Conservation (phyloP, 257 asterid genomes). For the Capsicum pubescens region DNA sequence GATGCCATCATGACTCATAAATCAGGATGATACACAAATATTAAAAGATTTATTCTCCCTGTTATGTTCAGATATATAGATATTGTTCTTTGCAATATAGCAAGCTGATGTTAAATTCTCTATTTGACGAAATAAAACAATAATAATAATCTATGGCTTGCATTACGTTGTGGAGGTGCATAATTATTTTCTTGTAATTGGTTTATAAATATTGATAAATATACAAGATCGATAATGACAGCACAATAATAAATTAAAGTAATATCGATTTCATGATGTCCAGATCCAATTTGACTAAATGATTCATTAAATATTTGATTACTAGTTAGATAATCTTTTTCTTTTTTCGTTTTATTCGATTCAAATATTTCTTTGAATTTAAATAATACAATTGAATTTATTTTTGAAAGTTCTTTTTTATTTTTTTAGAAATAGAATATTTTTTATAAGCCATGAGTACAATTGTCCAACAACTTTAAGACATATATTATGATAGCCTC, state of each 20-base stretch:
- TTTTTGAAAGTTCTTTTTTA: too few species aligned
- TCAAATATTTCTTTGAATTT: too few species aligned
- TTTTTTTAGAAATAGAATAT: too few species aligned
- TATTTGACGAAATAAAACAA: background rate
- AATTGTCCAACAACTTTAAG: too few species aligned
- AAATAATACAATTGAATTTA: too few species aligned
- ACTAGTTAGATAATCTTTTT: too few species aligned
- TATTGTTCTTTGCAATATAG: background rate
- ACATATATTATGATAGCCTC: too few species aligned
- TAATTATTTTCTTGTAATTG: background rate
- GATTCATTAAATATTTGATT: too few species aligned
- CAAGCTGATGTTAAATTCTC: constrained; percentile 16
- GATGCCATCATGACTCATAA: too few species aligned
- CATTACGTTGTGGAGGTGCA: constrained; percentile 19
- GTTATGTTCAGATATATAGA: background rate
- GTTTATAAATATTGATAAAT: background rate
- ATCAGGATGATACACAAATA: too few species aligned
- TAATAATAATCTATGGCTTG: background rate
- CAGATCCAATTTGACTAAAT: background rate
- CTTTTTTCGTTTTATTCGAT: too few species aligned
- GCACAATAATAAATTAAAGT: constrained; percentile 30
- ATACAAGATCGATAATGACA: constrained; percentile 20
- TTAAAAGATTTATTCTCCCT: background rate
- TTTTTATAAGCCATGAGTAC: too few species aligned
- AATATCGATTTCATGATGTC: constrained; percentile 31